Conservation (phyloP, 2,329 filamentous ascomycete species). For the Zarea fungicola region DNA sequence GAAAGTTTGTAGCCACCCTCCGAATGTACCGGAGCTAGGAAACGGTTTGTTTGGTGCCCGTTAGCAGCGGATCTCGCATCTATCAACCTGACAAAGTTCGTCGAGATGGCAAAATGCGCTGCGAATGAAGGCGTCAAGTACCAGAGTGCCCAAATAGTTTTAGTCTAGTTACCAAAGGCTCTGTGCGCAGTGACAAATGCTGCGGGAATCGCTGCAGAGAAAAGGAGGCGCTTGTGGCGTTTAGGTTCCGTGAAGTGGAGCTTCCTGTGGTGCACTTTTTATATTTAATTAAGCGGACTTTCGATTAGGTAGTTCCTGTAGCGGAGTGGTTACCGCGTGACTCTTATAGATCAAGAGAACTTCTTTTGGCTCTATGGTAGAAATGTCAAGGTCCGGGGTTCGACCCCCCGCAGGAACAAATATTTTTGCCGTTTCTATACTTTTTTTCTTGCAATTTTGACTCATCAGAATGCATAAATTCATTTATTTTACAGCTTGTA, state of each 20-base stretch:
- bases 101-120: too few relatives aligned
- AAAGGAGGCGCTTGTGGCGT: slow-evolving; percentile 8
- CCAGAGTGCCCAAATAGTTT: too few relatives aligned
- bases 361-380: slow-evolving; percentile 19
- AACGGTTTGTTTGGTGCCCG: too few relatives aligned
- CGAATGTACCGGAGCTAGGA: too few relatives aligned
- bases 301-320: slow-evolving; percentile 20
- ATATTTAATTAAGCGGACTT: slow-evolving; percentile 2
- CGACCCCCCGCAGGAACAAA: slow-evolving; percentile 24
- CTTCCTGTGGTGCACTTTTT: neutral
- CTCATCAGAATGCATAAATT: neutral
- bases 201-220: neutral
- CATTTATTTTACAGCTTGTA: too few relatives aligned
- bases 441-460: neutral
- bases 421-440: neutral
- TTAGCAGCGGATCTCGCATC: too few relatives aligned
- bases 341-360: slow-evolving; percentile 22
- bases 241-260: slow-evolving; percentile 8
- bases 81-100: too few relatives aligned
- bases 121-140: too few relatives aligned
- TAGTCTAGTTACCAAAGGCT: neutral
- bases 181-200: neutral
- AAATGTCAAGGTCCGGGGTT: slow-evolving; percentile 26
- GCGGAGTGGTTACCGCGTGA: slow-evolving; percentile 26
- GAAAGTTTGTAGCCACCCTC: too few relatives aligned